Evolutionary conservation across 371 early-diverging fungal species (phyloP).

Genomic region (Funneliformis caledonium): DNA sequence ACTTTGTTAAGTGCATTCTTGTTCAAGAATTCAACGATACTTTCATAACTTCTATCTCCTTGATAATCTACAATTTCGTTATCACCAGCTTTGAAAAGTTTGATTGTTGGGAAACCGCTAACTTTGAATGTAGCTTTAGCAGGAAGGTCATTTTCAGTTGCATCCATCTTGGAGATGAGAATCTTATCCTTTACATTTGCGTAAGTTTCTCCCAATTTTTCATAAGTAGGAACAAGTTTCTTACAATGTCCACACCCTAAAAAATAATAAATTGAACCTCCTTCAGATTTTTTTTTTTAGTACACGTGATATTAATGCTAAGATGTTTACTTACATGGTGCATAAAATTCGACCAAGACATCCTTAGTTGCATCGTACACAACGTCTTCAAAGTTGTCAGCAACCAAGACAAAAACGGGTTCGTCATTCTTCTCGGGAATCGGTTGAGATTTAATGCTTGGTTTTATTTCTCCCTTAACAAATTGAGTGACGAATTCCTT

Average conservation of each 20-base stretch:
- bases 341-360: slow-evolving; percentile 86
- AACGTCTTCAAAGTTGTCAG: slow-evolving; percentile 73
- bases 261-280: neutral
- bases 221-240: slow-evolving; percentile 46
- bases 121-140: slow-evolving; percentile 68
- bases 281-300: neutral
- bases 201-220: slow-evolving; percentile 49
- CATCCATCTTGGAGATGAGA: slow-evolving; percentile 95
- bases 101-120: slow-evolving; percentile 95
- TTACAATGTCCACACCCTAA: slow-evolving; percentile 49
- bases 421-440: slow-evolving; percentile 86
- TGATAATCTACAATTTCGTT: slow-evolving; percentile 79
- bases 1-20: slow-evolving; percentile 55
- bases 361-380: slow-evolving; percentile 89
- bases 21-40: slow-evolving; percentile 76
- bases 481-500: slow-evolving; percentile 69
- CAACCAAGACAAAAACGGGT: slow-evolving; percentile 90
- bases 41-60: slow-evolving; percentile 82
- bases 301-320: neutral
- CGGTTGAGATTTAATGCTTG: slow-evolving; percentile 83
- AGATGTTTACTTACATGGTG: slow-evolving; percentile 43
- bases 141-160: slow-evolving; percentile 95
- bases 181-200: slow-evolving; percentile 50
- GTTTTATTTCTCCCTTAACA: slow-evolving; percentile 71
- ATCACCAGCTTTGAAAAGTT: slow-evolving; percentile 85